These are phyloP conservation scores for Pseudoneurospora amorphoporcata DNA, from an alignment of 495 filamentous ascomycete species.

Conservation along the genomic window DNA sequence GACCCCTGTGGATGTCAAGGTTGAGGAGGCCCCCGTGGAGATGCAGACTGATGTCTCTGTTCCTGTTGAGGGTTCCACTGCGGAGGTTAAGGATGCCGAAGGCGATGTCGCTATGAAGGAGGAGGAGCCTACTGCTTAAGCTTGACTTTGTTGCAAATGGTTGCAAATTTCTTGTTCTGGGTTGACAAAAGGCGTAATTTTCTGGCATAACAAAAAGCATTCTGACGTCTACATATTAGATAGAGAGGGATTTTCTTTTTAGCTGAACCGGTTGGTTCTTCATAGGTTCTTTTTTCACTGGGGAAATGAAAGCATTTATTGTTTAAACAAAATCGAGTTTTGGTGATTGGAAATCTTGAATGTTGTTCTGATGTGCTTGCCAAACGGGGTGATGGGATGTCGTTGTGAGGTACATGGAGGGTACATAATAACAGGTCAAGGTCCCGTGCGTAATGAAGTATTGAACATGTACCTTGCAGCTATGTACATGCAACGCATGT, in stretches of 20 bases:
- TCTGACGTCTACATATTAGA: not conserved
- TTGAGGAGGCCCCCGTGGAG: slow-evolving; percentile 4
- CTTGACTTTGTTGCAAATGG: not conserved
- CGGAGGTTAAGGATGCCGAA: not conserved
- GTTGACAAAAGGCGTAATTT: not conserved
- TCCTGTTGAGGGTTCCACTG: not conserved
- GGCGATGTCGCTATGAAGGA: not conserved
- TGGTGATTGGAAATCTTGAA: not conserved
- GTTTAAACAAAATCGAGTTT: not conserved
- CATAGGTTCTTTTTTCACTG: not conserved
- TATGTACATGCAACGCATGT: not conserved
- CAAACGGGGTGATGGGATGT: not conserved
- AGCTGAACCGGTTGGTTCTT: not conserved
- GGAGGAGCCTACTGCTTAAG: not conserved
- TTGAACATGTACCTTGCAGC: not conserved
- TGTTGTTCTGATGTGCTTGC: not conserved
- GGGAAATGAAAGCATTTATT: not conserved
- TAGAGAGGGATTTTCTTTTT: not conserved
- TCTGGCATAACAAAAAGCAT: not conserved
- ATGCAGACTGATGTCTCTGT: not conserved
- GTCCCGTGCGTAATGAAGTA: not conserved
- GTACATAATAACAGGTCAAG: not conserved
- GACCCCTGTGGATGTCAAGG: slow-evolving; percentile 2
- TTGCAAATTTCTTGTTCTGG: not conserved
- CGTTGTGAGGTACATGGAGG: not conserved